phyloP scores from a whole-genome alignment of 495 filamentous ascomycete species.

The Oidiodendron maius region DNA sequence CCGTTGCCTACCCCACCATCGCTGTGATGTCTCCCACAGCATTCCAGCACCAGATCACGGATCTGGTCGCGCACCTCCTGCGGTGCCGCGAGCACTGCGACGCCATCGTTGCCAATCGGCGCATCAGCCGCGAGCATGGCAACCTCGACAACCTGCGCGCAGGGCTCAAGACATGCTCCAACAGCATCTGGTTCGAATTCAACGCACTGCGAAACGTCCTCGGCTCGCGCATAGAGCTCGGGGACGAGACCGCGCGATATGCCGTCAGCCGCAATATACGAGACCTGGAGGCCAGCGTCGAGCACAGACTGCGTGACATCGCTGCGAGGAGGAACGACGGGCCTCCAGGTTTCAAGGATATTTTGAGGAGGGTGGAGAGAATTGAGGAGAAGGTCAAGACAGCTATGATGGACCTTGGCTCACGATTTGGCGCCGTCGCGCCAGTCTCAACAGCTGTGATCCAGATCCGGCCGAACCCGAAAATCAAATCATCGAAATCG shows the following conservation, averaged over 20 bases:
- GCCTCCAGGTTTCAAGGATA: constrained; percentile 12
- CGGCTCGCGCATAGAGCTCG: constrained; percentile 15
- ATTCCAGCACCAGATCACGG: constrained; percentile 11
- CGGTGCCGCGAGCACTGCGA: constrained; percentile 9
- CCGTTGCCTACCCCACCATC: no score
- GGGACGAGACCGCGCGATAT: constrained; percentile 6
- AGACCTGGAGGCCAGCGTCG: constrained; percentile 3
- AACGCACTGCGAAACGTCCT: constrained; percentile 7
- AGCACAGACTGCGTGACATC: constrained; percentile 8
- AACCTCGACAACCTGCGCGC: constrained; percentile 10
- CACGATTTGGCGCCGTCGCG: constrained; percentile 5
- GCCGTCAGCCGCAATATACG: constrained; percentile 1
- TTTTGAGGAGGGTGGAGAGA: neutral
- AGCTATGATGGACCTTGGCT: neutral
- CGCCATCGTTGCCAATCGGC: constrained; percentile 9
- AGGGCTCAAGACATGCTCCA: neutral
- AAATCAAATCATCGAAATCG: neutral
- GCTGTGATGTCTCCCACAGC: constrained; percentile 13
- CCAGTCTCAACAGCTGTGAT: neutral
- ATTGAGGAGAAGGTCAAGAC: constrained; percentile 7
- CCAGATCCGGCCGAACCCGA: neutral
- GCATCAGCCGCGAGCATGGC: constrained; percentile 2
- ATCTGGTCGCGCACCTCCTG: neutral
- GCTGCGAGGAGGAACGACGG: constrained; percentile 1
- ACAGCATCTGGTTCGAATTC: constrained; percentile 8